Evolutionary conservation across 768 basidiomycete species (phyloP).

Genomic region (Podaxis pistillaris): DNA sequence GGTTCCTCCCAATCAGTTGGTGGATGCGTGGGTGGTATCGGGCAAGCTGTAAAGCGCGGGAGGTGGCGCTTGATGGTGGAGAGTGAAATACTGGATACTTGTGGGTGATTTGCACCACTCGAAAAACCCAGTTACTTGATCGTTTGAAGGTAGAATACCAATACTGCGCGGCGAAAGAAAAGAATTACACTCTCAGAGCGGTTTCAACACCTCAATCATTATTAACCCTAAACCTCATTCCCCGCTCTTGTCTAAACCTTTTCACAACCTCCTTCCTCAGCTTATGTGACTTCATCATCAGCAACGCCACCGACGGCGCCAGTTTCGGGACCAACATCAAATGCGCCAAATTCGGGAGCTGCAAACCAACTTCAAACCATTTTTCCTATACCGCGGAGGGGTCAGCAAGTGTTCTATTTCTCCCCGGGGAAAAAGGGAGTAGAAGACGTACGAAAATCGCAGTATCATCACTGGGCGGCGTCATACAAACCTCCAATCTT

Average conservation of each 20-base stretch:
- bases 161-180: not conserved
- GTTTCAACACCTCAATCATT: not conserved
- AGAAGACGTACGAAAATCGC: not conserved
- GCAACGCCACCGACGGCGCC: not conserved
- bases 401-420: not conserved
- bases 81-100: not conserved
- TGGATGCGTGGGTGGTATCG: slow-evolving; percentile 45
- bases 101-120: not conserved
- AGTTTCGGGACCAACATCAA: not conserved
- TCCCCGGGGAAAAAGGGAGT: no score
- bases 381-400: not conserved
- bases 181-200: not conserved
- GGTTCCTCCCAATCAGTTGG: slow-evolving; percentile 43
- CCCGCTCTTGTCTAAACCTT: not conserved
- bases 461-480: not conserved
- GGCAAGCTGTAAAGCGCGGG: slow-evolving; percentile 41
- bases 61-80: not conserved
- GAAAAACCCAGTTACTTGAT: no score
- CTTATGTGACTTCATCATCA: not conserved
- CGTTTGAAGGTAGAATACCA: no score
- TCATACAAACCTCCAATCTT: not conserved
- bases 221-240: not conserved
- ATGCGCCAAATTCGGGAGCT: not conserved
- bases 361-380: not conserved
- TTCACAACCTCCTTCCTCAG: not conserved